These are phyloP conservation scores for Albizia julibrissin DNA, from an alignment of 306 rosid genomes.

Conservation along the genomic window DNA sequence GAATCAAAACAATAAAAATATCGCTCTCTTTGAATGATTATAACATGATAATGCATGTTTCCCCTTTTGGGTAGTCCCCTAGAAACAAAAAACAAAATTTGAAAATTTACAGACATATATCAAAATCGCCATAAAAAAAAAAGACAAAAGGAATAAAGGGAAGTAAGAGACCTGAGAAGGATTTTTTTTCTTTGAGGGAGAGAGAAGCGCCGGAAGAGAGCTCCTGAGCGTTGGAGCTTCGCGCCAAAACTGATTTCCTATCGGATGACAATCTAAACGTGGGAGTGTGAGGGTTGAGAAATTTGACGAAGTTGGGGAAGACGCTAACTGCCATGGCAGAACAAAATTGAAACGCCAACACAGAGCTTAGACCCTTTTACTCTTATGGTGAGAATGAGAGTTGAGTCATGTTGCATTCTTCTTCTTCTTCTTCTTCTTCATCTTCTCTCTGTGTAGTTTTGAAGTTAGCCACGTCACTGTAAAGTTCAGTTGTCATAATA, in stretches of 20 bases:
- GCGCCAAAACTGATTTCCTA: conserved; percentile 44
- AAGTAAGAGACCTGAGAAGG: conserved; percentile 44
- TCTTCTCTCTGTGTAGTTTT: conserved; percentile 14
- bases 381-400: neutral
- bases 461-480: conserved; percentile 51
- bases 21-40: neutral
- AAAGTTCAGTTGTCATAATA: neutral
- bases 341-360: neutral
- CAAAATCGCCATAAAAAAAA: neutral
- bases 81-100: neutral
- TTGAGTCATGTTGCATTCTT: neutral
- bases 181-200: conserved; percentile 33
- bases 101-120: neutral
- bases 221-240: conserved; percentile 42
- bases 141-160: conserved; percentile 1
- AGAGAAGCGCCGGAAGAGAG: conserved; percentile 37
- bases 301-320: conserved; percentile 30
- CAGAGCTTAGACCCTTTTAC: neutral
- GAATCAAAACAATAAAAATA: neutral
- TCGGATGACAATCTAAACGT: conserved; percentile 20
- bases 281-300: conserved; percentile 16
- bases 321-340: conserved; percentile 33
- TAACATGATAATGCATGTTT: neutral
- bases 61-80: neutral
- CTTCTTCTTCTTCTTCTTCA: neutral